These are phyloP conservation scores for Fusarium sp. DNA, from an alignment of 2,329 filamentous ascomycete genomes.

Conservation along the genomic window DNA sequence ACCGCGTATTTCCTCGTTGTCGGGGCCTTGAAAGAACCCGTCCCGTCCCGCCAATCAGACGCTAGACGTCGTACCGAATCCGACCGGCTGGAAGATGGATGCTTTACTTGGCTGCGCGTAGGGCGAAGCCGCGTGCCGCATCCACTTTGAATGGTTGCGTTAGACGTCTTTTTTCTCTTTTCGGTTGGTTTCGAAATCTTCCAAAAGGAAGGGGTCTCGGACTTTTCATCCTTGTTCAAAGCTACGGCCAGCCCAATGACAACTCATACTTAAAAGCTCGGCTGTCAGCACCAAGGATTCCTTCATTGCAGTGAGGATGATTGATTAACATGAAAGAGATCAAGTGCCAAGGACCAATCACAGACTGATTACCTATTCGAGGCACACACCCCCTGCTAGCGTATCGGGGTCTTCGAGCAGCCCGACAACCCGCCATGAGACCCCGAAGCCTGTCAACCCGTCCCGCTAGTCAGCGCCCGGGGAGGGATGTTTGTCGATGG, in stretches of 20 bases:
- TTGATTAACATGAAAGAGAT: not conserved
- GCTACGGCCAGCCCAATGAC: not conserved
- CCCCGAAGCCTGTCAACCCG: constrained; percentile 12
- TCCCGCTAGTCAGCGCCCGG: constrained; percentile 8
- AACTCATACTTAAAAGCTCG: constrained; percentile 1
- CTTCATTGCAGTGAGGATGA: not conserved
- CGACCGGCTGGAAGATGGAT: constrained; percentile 29
- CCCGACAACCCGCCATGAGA: constrained; percentile 46
- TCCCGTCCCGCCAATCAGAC: constrained; percentile 24
- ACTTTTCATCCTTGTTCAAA: not conserved
- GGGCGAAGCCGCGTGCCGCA: not conserved
- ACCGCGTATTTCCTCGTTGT: constrained; percentile 14
- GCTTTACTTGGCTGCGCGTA: not conserved
- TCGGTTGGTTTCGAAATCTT: constrained; percentile 2
- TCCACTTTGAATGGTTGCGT: not conserved
- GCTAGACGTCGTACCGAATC: not conserved
- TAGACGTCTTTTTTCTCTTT: not conserved
- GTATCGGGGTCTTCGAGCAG: constrained; percentile 49
- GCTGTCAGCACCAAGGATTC: constrained; percentile 14
- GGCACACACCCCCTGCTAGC: constrained; percentile 17
- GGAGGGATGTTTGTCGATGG: not conserved
- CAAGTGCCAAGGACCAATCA: not conserved
- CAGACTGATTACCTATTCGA: not conserved
- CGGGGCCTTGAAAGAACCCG: constrained; percentile 27
- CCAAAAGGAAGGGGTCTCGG: not conserved